Evolutionary conservation across 2,329 filamentous ascomycete genomes (phyloP), one percentile per base, ranked within the genome.

Genomic region (Colletotrichum zoysiae): DNA sequence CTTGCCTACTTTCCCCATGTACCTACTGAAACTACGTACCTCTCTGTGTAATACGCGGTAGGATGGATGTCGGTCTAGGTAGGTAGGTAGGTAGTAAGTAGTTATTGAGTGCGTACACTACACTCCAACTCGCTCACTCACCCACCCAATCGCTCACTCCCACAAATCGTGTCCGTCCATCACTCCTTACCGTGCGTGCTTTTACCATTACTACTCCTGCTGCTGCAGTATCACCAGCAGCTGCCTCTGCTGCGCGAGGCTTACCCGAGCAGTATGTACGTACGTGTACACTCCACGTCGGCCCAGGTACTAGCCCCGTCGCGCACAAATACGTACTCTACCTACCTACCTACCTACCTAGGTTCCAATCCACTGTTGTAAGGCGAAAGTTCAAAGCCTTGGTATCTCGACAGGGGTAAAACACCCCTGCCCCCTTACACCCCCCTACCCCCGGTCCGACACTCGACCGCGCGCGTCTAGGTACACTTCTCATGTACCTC

Each of bases 1-100:
- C 69, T 69, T 71, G 69, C 58, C 65, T 64, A 46, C 59, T 63
- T 71, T 69, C 46, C 69, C 65, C 58, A 55, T 65, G 46, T 48
- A 12, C 18, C 6, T 48, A 12, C 18, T 16, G 5, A 18, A 12
- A 42, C 44, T 48, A 48, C 46, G 44, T n/a, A 46, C 44, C 44
- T 46, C 46, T n/a, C 46, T 51, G 65, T 56, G 40, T 58, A 30
- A 30, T 30, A 30, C 30, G 30, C 30, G 4, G 30, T 30, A 4
- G 30, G 30, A 5, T 30, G 30, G 30, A 48, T 68, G 65, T 71
- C 68, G 65, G 69, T 67, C 69, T 68, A 51, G 18, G 42, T 42
- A 16, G n/a, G n/a, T n/a, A n/a, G n/a, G n/a, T n/a, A n/a, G n/a
- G n/a, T n/a, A n/a, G n/a, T n/a, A n/a, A n/a, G 40, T 44, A 20